Percentiles rank a stretch among this genome's conserved stretches.
Evolutionary conservation across 148 eudicot genomes (phyloP).

Genomic region (Tetragonia tetragonoides): DNA sequence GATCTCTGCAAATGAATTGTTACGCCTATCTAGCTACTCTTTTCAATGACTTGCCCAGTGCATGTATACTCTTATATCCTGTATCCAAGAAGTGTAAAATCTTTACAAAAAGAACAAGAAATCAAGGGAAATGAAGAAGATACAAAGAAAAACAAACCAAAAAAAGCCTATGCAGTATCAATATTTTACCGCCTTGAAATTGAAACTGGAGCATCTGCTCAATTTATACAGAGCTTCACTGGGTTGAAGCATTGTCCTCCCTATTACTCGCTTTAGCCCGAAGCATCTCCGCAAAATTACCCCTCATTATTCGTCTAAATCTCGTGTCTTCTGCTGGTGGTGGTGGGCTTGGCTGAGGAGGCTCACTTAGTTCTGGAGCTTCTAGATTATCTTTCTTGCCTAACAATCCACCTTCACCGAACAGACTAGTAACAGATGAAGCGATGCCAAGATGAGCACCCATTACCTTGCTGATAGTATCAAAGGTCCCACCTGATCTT

Average conservation of each 20-base stretch:
- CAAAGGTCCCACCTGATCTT: constrained; percentile 87
- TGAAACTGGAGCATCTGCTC: background rate
- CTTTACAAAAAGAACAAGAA: background rate
- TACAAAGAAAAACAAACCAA: background rate
- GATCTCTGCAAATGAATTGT: background rate
- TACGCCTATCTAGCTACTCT: background rate
- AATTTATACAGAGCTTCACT: constrained; percentile 18
- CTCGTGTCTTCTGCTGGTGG: constrained; percentile 70
- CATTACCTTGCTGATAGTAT: constrained; percentile 86
- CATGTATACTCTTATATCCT: background rate
- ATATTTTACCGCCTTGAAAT: background rate
- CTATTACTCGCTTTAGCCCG: constrained; percentile 55
- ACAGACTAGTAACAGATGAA: constrained; percentile 71
- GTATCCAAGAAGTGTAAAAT: background rate
- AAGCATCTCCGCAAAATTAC: constrained; percentile 82
- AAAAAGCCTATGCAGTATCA: background rate
- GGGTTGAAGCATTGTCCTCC: constrained; percentile 44
- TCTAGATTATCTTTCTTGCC: constrained; percentile 72
- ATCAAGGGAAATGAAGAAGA: background rate
- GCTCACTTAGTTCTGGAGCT: constrained; percentile 38
- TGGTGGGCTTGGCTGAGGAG: constrained; percentile 42
- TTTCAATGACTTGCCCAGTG: background rate
- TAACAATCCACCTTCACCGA: constrained; percentile 75
- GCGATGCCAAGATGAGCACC: constrained; percentile 90
- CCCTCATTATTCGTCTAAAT: constrained; percentile 86